Percentiles rank a stretch among this genome's conserved stretches.
Conservation (phyloP, 176 grass and related monocot species). For the Aegilops speltoides region DNA sequence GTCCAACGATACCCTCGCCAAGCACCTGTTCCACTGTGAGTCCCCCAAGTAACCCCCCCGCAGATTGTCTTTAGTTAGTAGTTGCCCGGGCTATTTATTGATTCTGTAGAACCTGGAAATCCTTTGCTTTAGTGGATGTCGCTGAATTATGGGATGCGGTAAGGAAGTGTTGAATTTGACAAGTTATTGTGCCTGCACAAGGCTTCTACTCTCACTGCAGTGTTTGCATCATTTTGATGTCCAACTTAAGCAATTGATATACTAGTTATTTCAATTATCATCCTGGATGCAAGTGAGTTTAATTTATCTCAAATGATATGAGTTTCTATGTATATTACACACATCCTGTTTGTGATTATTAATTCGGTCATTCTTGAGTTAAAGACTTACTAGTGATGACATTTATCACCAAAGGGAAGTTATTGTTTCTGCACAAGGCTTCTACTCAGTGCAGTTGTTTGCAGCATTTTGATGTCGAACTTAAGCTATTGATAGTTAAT, state of each 20-base stretch:
- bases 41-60: not conserved
- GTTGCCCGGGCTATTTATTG: not conserved
- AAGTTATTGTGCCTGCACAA: not conserved
- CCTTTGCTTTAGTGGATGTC: not conserved
- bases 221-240: not conserved
- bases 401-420: too few species aligned
- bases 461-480: not conserved
- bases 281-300: not conserved
- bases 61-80: not conserved
- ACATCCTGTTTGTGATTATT: not conserved
- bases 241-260: not conserved
- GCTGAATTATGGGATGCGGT: not conserved
- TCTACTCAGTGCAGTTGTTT: not conserved
- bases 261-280: constrained; percentile 2
- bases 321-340: not conserved
- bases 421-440: too few species aligned
- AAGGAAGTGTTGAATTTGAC: not conserved
- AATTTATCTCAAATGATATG: not conserved
- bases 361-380: not conserved
- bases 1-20: constrained; percentile 80
- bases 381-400: too few species aligned
- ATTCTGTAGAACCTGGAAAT: not conserved
- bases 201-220: not conserved
- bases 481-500: constrained; percentile 11
- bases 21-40: constrained; percentile 86